These are phyloP conservation scores for Penicillium sp. DNA, from an alignment of 2,329 filamentous ascomycete species.

Conservation along the genomic window DNA sequence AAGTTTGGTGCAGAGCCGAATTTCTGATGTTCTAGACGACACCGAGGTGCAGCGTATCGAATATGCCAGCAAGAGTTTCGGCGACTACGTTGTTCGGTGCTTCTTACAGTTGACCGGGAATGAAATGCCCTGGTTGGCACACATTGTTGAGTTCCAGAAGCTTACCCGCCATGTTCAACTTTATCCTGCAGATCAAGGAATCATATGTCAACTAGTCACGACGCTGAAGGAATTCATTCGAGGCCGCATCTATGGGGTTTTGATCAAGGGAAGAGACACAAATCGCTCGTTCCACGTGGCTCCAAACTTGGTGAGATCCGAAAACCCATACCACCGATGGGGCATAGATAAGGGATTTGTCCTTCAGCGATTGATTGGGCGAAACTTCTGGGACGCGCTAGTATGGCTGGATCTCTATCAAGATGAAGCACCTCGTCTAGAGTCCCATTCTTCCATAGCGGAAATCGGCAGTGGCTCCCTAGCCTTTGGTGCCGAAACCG, in stretches of 20 bases:
- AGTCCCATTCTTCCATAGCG: conserved; percentile 7
- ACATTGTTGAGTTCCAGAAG: conserved; percentile 31
- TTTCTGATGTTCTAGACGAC: conserved; percentile 52
- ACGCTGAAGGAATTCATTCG: conserved; percentile 36
- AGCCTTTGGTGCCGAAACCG: conserved; percentile 15
- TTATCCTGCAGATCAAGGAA: conserved; percentile 12
- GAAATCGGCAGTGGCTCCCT: conserved; percentile 15
- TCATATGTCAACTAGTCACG: conserved; percentile 21
- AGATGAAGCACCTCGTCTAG: neutral
- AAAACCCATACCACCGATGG: neutral
- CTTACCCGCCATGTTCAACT: conserved; percentile 25
- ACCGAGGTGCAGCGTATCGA: conserved; percentile 58
- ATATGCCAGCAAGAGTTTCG: conserved; percentile 57
- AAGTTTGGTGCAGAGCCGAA: conserved; percentile 49
- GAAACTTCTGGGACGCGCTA: conserved; percentile 13
- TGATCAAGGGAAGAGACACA: conserved; percentile 4
- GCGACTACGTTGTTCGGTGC: conserved; percentile 47
- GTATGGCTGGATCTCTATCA: neutral
- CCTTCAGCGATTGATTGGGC: conserved; percentile 18
- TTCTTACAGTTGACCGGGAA: conserved; percentile 35
- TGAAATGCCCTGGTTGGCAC: conserved; percentile 43
- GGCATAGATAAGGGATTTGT: neutral
- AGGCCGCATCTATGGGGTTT: conserved; percentile 26
- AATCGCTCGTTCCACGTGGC: conserved; percentile 4
- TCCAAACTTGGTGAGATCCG: neutral